Conservation (phyloP, 805 yeast genomes). For the Yarrowia divulgata region DNA sequence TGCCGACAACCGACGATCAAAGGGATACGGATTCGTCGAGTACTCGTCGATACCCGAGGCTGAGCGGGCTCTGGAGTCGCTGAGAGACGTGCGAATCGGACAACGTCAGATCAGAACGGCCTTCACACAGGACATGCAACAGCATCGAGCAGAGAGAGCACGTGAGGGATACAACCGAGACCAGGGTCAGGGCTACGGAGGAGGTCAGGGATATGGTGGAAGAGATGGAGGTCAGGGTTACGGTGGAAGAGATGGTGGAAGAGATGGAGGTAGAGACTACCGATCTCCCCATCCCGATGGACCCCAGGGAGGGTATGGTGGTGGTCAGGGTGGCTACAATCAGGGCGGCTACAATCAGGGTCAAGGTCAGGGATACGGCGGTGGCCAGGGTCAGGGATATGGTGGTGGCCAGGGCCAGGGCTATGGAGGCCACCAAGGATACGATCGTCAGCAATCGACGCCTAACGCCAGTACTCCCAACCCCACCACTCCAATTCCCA, state of each 20-base stretch:
- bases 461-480: slow-evolving; percentile 1
- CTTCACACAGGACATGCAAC: slow-evolving; percentile 42
- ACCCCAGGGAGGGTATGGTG: background rate
- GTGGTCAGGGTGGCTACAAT: background rate
- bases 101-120: slow-evolving; percentile 45
- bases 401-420: slow-evolving; percentile 30
- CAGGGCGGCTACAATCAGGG: slow-evolving; percentile 26
- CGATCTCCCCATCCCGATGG: slow-evolving; percentile 9
- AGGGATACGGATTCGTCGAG: slow-evolving; percentile 46
- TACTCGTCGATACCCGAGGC: slow-evolving; percentile 44
- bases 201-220: background rate
- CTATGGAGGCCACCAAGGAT: slow-evolving; percentile 13
- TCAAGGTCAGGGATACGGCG: background rate
- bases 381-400: background rate
- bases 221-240: slow-evolving; percentile 5
- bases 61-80: slow-evolving; percentile 42
- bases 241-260: background rate
- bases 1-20: slow-evolving; percentile 41
- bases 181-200: background rate
- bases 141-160: slow-evolving; percentile 29
- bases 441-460: slow-evolving; percentile 2
- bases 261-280: slow-evolving; percentile 12
- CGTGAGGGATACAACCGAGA: background rate
- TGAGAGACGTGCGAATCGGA: slow-evolving; percentile 41
- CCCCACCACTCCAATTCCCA: slow-evolving; percentile 6